These are phyloP conservation scores for Rhododendron simsii DNA, from an alignment of 148 eudicot genomes.

Conservation along the genomic window DNA sequence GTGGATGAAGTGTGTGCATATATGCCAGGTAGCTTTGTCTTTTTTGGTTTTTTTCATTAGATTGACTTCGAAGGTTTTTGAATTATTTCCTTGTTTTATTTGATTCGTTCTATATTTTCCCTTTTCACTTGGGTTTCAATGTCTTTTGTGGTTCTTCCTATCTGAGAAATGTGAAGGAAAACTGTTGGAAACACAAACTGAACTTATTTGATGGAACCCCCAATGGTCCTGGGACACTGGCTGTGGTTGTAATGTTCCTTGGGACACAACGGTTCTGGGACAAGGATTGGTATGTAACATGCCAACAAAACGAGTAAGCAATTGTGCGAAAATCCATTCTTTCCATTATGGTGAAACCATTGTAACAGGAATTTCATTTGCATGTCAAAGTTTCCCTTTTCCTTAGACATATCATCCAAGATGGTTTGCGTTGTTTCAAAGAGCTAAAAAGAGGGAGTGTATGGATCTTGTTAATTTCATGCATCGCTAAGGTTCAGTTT, in stretches of 20 bases:
- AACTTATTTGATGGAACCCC: neutral
- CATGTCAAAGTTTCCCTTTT: neutral
- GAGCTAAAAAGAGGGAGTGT: neutral
- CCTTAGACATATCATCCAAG: neutral
- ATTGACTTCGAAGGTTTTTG: neutral
- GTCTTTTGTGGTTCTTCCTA: neutral
- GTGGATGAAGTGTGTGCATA: neutral
- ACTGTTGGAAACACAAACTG: neutral
- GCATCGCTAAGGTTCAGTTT: neutral
- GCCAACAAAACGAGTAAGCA: neutral
- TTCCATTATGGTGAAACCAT: neutral
- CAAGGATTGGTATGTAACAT: neutral
- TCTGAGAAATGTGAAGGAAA: neutral
- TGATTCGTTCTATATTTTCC: neutral
- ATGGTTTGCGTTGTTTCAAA: neutral
- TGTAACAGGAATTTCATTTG: neutral
- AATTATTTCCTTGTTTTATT: constrained; percentile 2
- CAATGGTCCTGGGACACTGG: neutral
- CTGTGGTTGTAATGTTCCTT: neutral
- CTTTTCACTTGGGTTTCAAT: neutral
- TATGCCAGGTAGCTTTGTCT: neutral
- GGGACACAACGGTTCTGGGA: neutral
- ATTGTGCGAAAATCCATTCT: neutral
- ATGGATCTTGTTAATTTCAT: neutral
- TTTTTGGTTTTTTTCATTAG: neutral